Percentiles rank a stretch among this genome's conserved stretches.
phyloP scores from a whole-genome alignment of 2,329 filamentous ascomycete genomes.

The Exophiala spinifera region DNA sequence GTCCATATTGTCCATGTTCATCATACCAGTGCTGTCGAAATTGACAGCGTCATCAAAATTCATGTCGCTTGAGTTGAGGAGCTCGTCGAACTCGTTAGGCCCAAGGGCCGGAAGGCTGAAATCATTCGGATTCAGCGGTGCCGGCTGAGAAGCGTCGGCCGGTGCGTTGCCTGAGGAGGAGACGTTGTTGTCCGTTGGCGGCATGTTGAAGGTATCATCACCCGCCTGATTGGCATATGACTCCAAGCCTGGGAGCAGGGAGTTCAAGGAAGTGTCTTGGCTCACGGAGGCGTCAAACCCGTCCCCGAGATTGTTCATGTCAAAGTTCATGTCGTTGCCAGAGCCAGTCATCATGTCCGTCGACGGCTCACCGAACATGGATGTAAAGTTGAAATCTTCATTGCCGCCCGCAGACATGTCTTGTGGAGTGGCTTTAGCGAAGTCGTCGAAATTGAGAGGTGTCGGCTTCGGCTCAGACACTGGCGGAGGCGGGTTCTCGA shows the following conservation, averaged over 20 bases:
- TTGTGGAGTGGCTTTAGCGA: slow-evolving; percentile 30
- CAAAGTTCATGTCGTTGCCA: slow-evolving; percentile 37
- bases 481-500: slow-evolving; percentile 4
- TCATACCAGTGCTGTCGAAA: slow-evolving; percentile 34
- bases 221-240: slow-evolving; percentile 32
- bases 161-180: neutral
- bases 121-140: slow-evolving; percentile 15
- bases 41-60: slow-evolving; percentile 43
- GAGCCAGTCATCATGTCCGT: slow-evolving; percentile 19
- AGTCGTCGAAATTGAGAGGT: slow-evolving; percentile 18
- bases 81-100: slow-evolving; percentile 32
- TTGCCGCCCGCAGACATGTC: slow-evolving; percentile 28
- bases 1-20: slow-evolving; percentile 22
- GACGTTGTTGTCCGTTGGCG: slow-evolving; percentile 31
- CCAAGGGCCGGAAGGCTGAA: slow-evolving; percentile 25
- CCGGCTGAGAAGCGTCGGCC: neutral
- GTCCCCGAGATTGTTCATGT: slow-evolving; percentile 39
- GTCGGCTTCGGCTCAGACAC: slow-evolving; percentile 27
- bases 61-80: slow-evolving; percentile 40
- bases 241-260: slow-evolving; percentile 34
- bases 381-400: slow-evolving; percentile 42
- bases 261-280: slow-evolving; percentile 28
- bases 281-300: slow-evolving; percentile 36
- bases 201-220: slow-evolving; percentile 28
- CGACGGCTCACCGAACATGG: slow-evolving; percentile 37